Percentiles rank a stretch among this genome's conserved stretches.
Evolutionary conservation across 2,329 filamentous ascomycete species (phyloP).

Genomic region (Ophiosphaerella korrae): DNA sequence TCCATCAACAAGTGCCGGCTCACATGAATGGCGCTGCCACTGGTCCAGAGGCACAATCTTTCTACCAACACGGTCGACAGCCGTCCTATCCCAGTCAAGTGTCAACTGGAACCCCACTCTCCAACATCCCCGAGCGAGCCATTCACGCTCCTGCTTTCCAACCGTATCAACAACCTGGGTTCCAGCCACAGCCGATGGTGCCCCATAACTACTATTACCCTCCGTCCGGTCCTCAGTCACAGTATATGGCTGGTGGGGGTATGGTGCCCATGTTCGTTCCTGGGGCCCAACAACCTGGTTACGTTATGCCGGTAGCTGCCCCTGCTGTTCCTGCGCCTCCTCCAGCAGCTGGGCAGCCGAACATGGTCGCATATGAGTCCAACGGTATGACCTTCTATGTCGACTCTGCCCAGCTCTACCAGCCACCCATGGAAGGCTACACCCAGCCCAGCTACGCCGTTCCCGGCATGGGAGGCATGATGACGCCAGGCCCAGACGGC

Average conservation of each 20-base stretch:
- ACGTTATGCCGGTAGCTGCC: constrained; percentile 47
- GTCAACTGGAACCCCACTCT: constrained; percentile 78
- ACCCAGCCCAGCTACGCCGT: constrained; percentile 58
- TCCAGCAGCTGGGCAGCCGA: constrained; percentile 49
- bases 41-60: constrained; percentile 49
- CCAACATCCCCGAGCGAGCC: constrained; percentile 89
- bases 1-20: constrained; percentile 90
- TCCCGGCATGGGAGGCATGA: constrained; percentile 77
- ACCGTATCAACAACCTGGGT: constrained; percentile 60
- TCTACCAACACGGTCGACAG: constrained; percentile 68
- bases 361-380: constrained; percentile 78
- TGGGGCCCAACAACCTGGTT: constrained; percentile 56
- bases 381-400: constrained; percentile 98
- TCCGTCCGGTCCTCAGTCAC: constrained; percentile 44
- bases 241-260: constrained; percentile 52
- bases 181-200: constrained; percentile 54
- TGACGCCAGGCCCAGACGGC: constrained; percentile 64
- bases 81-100: constrained; percentile 72
- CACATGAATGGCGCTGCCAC: constrained; percentile 68
- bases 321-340: constrained; percentile 43
- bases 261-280: constrained; percentile 64
- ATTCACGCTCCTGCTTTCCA: constrained; percentile 92
- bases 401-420: constrained; percentile 71
- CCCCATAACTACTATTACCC: constrained; percentile 68
- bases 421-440: constrained; percentile 50